Evolutionary conservation across 805 yeast genomes (phyloP).

Genomic region (Ogataea populi-albae): DNA sequence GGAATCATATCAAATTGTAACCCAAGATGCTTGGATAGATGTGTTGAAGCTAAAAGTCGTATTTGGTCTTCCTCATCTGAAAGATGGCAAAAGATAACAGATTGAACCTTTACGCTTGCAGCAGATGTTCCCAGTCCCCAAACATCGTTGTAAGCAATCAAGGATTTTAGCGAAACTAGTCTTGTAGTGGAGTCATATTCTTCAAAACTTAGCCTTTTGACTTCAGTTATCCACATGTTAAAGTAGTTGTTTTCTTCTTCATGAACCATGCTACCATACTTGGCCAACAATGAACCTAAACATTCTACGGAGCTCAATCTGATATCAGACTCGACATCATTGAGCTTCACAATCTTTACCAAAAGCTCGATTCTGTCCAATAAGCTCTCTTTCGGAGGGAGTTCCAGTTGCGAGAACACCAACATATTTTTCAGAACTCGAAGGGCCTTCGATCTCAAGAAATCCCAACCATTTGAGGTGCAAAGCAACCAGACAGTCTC

Average conservation of each 20-base stretch:
- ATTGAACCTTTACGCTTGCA: slow-evolving; percentile 8
- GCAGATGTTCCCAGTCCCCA: slow-evolving; percentile 2
- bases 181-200: slow-evolving; percentile 44
- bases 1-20: slow-evolving; percentile 29
- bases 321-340: slow-evolving; percentile 35
- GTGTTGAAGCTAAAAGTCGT: slow-evolving; percentile 45
- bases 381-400: too few species aligned
- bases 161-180: slow-evolving; percentile 43
- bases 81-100: slow-evolving; percentile 37
- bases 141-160: slow-evolving; percentile 32
- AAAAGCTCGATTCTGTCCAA: slow-evolving; percentile 29
- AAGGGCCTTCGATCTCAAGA: slow-evolving; percentile 43
- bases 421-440: slow-evolving; percentile 15
- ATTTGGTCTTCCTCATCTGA: slow-evolving; percentile 69
- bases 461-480: slow-evolving; percentile 37
- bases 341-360: slow-evolving; percentile 30
- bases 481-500: slow-evolving; percentile 25
- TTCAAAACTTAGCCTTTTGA: slow-evolving; percentile 37
- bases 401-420: not conserved
- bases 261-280: not conserved
- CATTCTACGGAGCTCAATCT: slow-evolving; percentile 8
- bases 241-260: slow-evolving; percentile 10
- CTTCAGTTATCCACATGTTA: slow-evolving; percentile 27
- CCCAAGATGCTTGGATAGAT: slow-evolving; percentile 34
- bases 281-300: slow-evolving; percentile 10